Conservation (phyloP, 805 yeast genomes). For the Barnettozyma sp. region DNA sequence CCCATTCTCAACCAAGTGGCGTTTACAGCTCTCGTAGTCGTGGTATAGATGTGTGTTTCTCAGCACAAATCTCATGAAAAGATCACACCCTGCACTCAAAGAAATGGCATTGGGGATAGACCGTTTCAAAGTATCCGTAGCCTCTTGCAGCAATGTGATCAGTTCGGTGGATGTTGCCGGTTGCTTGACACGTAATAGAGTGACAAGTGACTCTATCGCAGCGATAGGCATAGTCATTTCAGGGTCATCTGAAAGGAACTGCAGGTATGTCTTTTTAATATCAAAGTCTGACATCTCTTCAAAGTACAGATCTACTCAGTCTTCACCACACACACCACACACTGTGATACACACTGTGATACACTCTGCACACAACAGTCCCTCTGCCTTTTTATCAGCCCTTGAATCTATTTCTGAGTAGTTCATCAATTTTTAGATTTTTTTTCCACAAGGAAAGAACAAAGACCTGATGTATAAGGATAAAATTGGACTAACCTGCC, state of each 20-base stretch:
- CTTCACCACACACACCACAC: too few species aligned
- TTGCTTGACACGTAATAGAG: slow-evolving; percentile 71
- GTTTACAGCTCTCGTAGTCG: slow-evolving; percentile 92
- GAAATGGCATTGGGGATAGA: slow-evolving; percentile 89
- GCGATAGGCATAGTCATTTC: slow-evolving; percentile 99
- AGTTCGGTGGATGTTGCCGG: slow-evolving; percentile 93
- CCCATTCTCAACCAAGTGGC: slow-evolving; percentile 88
- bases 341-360: too few species aligned
- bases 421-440: too few species aligned
- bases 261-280: slow-evolving; percentile 72
- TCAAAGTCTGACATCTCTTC: slow-evolving; percentile 46
- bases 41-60: slow-evolving; percentile 80
- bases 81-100: slow-evolving; percentile 93
- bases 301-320: too few species aligned
- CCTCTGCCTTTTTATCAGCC: too few species aligned
- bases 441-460: too few species aligned
- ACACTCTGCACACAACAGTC: too few species aligned
- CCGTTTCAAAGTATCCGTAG: slow-evolving; percentile 65
- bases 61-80: slow-evolving; percentile 88
- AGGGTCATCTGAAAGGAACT: slow-evolving; percentile 79
- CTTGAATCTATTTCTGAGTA: too few species aligned
- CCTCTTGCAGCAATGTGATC: slow-evolving; percentile 70
- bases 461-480: too few species aligned
- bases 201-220: slow-evolving; percentile 90
- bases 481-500: too few species aligned